Evolutionary conservation across 2,329 filamentous ascomycete genomes (phyloP), one percentile per base, ranked within the genome.

Genomic region (Fusarium nisikadoi): DNA sequence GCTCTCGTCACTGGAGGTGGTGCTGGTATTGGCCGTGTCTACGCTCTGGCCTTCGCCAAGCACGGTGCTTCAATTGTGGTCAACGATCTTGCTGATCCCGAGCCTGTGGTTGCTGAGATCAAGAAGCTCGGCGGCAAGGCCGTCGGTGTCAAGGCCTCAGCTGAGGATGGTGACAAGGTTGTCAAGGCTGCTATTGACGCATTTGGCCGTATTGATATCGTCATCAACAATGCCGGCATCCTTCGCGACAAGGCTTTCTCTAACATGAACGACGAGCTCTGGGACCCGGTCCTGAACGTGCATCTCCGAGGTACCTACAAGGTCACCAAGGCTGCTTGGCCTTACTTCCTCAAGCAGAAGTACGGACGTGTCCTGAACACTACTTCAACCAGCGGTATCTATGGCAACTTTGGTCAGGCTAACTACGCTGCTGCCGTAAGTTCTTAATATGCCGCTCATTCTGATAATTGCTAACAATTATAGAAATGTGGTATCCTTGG

Each of bases 211-310:
- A 89, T 99, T 77, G 96, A 99, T 80, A 95, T 99, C 71, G 84
- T 99, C 72, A 89, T 99, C 86, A 99, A 99, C 90, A 99, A 99
- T 80, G 96, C 96, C 58, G 96, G 96, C 79, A 99, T 99, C 77
- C 90, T 99, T 59, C 92, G 96, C 53, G 96, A 99, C 87, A 98
- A 98, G 90, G 95, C 96, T 43, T 99, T 99, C 83, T 88, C 88
- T 83, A 98, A 98, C 87, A 98, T 99, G 95, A 93, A 95, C 68
- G 96, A 99, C 81, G 92, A 90, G 79, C 89, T 94, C 79, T 99
- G 96, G 95, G 91, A 98, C 78, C 89, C 93, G 62, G 95, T 99
- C 78, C 84, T 98, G 84, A 93, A 94, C 77, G 94, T 98, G 62
- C 96, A 99, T 83, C 89, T 97, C 49, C 90, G 94, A 75, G 95